These are phyloP conservation scores for Musa beccarii DNA, from an alignment of 176 grass and related monocot species.

Conservation along the genomic window DNA sequence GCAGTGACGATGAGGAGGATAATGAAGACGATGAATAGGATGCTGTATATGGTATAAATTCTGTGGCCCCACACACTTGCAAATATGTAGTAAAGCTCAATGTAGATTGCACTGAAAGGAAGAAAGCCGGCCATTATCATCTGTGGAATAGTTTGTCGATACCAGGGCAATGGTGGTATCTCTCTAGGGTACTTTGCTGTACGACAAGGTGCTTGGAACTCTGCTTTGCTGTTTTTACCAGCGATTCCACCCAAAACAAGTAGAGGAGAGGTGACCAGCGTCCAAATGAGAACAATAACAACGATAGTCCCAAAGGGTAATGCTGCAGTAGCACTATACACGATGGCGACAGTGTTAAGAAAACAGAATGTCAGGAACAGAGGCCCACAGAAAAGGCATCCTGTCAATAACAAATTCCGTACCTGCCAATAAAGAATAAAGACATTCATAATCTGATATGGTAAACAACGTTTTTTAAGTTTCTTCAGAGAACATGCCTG, in stretches of 20 bases:
- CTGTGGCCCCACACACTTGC: background rate
- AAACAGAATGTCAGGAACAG: background rate
- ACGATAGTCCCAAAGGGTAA: background rate
- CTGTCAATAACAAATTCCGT: background rate
- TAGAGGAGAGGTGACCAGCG: background rate
- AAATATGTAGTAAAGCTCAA: constrained; percentile 5
- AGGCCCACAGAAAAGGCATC: background rate
- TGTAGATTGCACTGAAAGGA: constrained; percentile 1
- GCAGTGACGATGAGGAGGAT: background rate
- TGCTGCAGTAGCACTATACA: background rate
- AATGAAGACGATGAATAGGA: background rate
- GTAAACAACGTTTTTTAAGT: background rate
- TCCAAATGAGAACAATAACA: constrained; percentile 4
- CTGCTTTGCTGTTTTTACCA: constrained; percentile 4
- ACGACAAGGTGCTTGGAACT: background rate
- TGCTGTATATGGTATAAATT: constrained; percentile 3
- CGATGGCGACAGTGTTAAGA: background rate
- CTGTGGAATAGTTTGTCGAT: background rate
- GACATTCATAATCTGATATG: background rate
- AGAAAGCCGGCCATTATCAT: background rate
- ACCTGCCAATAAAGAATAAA: background rate
- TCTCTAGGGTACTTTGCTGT: background rate
- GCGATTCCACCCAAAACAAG: background rate
- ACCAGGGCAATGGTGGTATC: background rate
- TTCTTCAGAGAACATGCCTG: background rate